Evolutionary conservation across 2,329 filamentous ascomycete species (phyloP), one percentile per base, ranked within the genome.

Genomic region (Phialophora tarda): DNA sequence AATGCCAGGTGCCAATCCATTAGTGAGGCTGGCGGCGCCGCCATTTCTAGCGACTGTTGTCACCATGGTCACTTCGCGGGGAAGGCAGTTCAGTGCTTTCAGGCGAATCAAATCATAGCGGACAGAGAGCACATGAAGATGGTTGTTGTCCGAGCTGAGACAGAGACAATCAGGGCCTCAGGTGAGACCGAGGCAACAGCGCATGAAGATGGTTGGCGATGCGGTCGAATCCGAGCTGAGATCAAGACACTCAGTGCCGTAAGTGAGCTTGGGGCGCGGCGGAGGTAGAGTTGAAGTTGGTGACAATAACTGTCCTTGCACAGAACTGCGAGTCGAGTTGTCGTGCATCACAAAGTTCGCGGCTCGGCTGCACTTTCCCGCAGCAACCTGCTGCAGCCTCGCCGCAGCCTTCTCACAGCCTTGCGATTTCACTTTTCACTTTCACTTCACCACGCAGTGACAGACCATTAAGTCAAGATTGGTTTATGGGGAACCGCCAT

Each of bases 1-100:
- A 61, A 70, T 57, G 32, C 64, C 68, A 23, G 24, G 17, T 17
- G 30, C 21, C 1, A 41, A 17, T 24, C 41, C 60, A 17, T 63
- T 65, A 17, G 54, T 57, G 28, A 32, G 51, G 41, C 38, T 55
- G 17, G 63, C 57, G 8, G 44, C 44, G 38, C 41, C 63, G 61
- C 68, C 68, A 58, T 70, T 70, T 62, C 61, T 64, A 23, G 58
- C 30, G 38, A 58, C 61, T 14, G 60, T 47, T 51, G 68, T 47
- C 50, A 65, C 65, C 68, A 70, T 70, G 17, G 54, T 64, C 38
- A 41, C 38, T 12, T 24, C 38, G 38, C 17, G 62, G 53, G 59
- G 32, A 63, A 47, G 28, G 28, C 57, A 56, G 38, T 58, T 30
- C 61, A 57, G 50, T 23, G 10, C 10, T 3, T 4, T 30, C 10